Conservation (phyloP, 768 basidiomycete genomes). For the Obba rivulosa region DNA sequence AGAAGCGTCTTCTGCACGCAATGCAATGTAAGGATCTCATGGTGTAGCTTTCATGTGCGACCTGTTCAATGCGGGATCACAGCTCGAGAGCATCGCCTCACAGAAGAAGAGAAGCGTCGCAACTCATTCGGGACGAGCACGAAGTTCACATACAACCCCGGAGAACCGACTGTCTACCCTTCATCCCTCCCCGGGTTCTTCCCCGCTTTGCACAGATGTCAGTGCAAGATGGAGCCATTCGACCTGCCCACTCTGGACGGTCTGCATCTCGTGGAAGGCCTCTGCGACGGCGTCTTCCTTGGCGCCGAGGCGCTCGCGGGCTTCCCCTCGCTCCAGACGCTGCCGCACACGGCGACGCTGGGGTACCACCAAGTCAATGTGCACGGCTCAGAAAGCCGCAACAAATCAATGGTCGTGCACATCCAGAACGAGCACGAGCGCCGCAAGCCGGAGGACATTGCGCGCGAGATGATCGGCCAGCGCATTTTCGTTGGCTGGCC, state of each 20-base stretch:
- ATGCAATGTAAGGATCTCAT: conserved; percentile 62
- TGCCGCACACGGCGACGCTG: conserved; percentile 71
- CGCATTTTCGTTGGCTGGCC: conserved; percentile 88
- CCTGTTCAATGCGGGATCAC: background rate
- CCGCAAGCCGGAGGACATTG: conserved; percentile 67
- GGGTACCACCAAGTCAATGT: conserved; percentile 91
- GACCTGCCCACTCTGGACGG: conserved; percentile 85
- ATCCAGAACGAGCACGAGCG: conserved; percentile 72
- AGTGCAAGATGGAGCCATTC: conserved; percentile 76
- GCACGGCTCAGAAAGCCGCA: conserved; percentile 83
- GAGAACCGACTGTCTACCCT: conserved; percentile 66
- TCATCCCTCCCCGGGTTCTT: conserved; percentile 95
- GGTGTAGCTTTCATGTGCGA: background rate
- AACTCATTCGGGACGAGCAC: conserved; percentile 80
- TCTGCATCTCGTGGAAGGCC: conserved; percentile 78
- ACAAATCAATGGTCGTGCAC: conserved; percentile 90
- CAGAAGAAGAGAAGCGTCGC: conserved; percentile 65
- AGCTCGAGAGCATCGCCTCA: conserved; percentile 79
- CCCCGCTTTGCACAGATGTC: conserved; percentile 78
- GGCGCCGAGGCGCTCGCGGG: conserved; percentile 87
- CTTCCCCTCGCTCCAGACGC: conserved; percentile 91
- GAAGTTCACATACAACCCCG: conserved; percentile 65
- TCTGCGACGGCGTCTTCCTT: conserved; percentile 83
- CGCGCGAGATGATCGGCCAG: conserved; percentile 67
- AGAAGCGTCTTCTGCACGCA: conserved; percentile 67